Base-by-base conservation (phyloP, 164 flowering plant species). In the Tetracentron sinense region DNA sequence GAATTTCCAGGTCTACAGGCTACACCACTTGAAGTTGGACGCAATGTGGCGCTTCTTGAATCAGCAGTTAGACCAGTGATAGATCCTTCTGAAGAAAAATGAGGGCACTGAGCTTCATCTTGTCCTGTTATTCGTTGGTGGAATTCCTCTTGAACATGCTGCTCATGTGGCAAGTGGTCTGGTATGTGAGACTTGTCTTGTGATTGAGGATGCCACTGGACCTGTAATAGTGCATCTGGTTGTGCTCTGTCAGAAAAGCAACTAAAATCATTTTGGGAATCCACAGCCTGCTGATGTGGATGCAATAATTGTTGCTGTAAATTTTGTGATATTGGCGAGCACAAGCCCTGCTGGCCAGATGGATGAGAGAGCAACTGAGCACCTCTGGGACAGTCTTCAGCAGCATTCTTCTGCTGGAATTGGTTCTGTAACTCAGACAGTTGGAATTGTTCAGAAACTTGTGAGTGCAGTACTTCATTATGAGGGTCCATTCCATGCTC, bases 51-150 rank as follows among this genome's bases (percentile, higher is more conserved):
- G 49, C 70, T 64, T 73, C 79, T 73, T 48, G 81, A 66, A 46
- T 70, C 70, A 57, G 59, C 68, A 47, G 67, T 64, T 70, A 80
- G 81, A 62, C 74, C 75, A 62, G 68, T 54, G 25, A 69, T 44
- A 61, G 90, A 74, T 50, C 78, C 84, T 54, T 83, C 94, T 35
- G 87, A 73, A 50, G 86, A 72, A 19, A 77, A 63, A 70, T 82
- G 83, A 74, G 92, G 86, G 48, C 73, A 64, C 66, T 83, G 90
- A 69, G 96, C 97, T 74, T 79, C 88, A 81, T 83, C 92, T 52
- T 72, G 81, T 54, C 77, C 85, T 35, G 69, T 68, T 64, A 85
- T 72, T 63, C 92, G 72, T 54, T 86, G 90, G 42, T 54, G 77
- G 60, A 84, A 85, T 42, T 86, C 90, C 67, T 83, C 88, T 53